Conservation (phyloP, 2,329 filamentous ascomycete species). For the Verticillium zaregamsianum region DNA sequence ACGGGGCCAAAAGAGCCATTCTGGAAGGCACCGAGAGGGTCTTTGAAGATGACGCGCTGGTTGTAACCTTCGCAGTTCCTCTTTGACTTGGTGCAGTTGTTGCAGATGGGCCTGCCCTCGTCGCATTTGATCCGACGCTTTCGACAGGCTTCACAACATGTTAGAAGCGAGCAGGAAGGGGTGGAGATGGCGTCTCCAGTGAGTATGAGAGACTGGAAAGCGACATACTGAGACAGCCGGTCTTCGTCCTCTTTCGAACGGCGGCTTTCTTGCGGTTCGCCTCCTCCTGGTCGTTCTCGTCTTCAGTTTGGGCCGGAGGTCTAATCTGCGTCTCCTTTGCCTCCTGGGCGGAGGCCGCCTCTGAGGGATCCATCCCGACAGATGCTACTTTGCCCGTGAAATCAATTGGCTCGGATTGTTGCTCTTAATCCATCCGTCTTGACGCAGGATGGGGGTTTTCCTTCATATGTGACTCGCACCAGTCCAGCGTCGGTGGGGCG, state of each 20-base stretch:
- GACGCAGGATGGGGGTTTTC: slow-evolving; percentile 2
- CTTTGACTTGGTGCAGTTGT: slow-evolving; percentile 84
- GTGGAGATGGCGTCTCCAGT: neutral
- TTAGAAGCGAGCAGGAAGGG: slow-evolving; percentile 4
- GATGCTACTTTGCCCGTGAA: slow-evolving; percentile 7
- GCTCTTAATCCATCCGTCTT: neutral
- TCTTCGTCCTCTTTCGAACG: slow-evolving; percentile 75
- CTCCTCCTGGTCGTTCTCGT: slow-evolving; percentile 33
- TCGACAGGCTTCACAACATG: slow-evolving; percentile 64
- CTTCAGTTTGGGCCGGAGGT: slow-evolving; percentile 21
- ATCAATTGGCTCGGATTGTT: slow-evolving; percentile 2
- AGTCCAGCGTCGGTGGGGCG: neutral
- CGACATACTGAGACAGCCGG: slow-evolving; percentile 78
- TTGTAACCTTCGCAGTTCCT: slow-evolving; percentile 80
- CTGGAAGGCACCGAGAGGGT: slow-evolving; percentile 58
- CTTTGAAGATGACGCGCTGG: slow-evolving; percentile 76
- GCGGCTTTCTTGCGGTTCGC: slow-evolving; percentile 41
- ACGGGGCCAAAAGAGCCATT: slow-evolving; percentile 41
- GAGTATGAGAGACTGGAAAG: neutral
- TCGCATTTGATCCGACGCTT: slow-evolving; percentile 96
- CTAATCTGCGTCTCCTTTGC: slow-evolving; percentile 22
- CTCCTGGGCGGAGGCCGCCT: slow-evolving; percentile 13
- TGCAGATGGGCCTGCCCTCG: slow-evolving; percentile 77
- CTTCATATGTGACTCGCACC: neutral
- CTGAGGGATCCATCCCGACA: slow-evolving; percentile 23